Evolutionary conservation across 2,329 filamentous ascomycete species (phyloP).

Genomic region (Akanthomyces uredinophilus): DNA sequence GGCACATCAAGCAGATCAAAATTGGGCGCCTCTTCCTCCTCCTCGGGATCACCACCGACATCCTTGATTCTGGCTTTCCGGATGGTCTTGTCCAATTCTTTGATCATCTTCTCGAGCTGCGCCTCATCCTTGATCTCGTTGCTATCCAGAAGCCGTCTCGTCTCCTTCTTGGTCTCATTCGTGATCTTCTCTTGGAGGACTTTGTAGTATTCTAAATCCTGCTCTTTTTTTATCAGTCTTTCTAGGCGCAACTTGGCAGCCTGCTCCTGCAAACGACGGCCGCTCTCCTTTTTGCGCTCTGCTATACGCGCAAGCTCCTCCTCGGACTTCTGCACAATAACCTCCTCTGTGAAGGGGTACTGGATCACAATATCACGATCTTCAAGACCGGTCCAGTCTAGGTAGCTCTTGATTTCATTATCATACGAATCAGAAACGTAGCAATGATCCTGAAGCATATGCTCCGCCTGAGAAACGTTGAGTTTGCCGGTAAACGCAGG

Average conservation of each 20-base stretch:
- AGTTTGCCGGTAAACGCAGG: constrained; percentile 82
- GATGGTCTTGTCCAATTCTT: constrained; percentile 85
- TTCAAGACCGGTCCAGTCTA: constrained; percentile 90
- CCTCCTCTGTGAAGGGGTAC: constrained; percentile 87
- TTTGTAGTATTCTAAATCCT: constrained; percentile 91
- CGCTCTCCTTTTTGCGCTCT: constrained; percentile 92
- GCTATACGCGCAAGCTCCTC: constrained; percentile 87
- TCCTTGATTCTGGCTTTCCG: constrained; percentile 90
- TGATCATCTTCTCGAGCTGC: constrained; percentile 76
- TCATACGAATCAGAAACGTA: constrained; percentile 85
- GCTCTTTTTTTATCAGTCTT: constrained; percentile 90
- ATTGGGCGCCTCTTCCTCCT: constrained; percentile 74
- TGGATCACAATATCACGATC: constrained; percentile 86
- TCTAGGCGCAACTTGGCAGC: constrained; percentile 96
- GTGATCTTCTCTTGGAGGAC: constrained; percentile 68
- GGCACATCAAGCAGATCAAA: constrained; percentile 86
- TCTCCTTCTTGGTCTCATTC: constrained; percentile 85
- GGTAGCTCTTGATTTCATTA: constrained; percentile 64
- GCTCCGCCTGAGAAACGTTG: constrained; percentile 78
- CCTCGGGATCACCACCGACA: constrained; percentile 73
- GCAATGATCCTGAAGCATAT: constrained; percentile 82
- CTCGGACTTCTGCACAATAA: constrained; percentile 85
- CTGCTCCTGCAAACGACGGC: constrained; percentile 85
- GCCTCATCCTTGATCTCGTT: constrained; percentile 90
- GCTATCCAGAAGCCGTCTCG: constrained; percentile 75